Percentiles rank a stretch among this genome's conserved stretches.
Evolutionary conservation across 1,284 basidiomycete species (phyloP).

Genomic region (Mycosarcoma mackinlayi): DNA sequence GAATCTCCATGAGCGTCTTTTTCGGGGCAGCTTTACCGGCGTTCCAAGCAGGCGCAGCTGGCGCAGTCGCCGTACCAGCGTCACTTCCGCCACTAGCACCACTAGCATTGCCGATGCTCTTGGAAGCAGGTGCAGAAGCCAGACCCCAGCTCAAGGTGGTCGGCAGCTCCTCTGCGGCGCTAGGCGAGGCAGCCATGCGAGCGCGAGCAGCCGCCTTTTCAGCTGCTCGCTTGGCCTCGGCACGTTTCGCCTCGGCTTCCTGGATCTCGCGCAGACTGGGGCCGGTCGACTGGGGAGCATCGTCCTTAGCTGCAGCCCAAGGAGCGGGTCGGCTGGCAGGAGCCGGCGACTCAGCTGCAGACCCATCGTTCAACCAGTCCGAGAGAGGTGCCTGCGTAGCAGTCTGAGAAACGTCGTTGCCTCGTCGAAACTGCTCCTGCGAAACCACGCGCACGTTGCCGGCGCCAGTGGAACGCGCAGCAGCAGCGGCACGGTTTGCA

Average conservation of each 20-base stretch:
- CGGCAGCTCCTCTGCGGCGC: conserved; percentile 56
- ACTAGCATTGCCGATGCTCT: conserved; percentile 70
- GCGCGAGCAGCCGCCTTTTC: conserved; percentile 65
- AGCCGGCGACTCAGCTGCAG: conserved; percentile 16
- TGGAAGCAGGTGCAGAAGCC: conserved; percentile 62
- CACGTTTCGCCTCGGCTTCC: conserved; percentile 85
- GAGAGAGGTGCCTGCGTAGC: conserved; percentile 39
- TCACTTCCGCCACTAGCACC: conserved; percentile 76
- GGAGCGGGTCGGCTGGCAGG: conserved; percentile 58
- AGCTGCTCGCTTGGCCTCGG: conserved; percentile 75
- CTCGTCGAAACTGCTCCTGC: conserved; percentile 53
- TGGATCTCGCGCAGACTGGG: conserved; percentile 90
- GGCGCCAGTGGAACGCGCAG: conserved; percentile 33
- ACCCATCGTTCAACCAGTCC: conserved; percentile 46
- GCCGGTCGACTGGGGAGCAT: conserved; percentile 32
- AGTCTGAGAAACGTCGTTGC: conserved; percentile 7
- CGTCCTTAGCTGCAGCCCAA: conserved; percentile 62
- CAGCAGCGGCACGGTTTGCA: conserved; percentile 27
- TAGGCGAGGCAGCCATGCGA: conserved; percentile 46
- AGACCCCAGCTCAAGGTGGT: conserved; percentile 70
- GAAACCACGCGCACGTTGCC: conserved; percentile 57
- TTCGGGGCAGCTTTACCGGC: conserved; percentile 71
- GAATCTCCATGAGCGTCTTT: conserved; percentile 98
- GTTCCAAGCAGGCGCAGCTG: conserved; percentile 65
- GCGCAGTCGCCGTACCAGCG: conserved; percentile 74